These are phyloP conservation scores for Aegilops speltoides DNA, from an alignment of 176 grass and related monocot species.

Conservation along the genomic window DNA sequence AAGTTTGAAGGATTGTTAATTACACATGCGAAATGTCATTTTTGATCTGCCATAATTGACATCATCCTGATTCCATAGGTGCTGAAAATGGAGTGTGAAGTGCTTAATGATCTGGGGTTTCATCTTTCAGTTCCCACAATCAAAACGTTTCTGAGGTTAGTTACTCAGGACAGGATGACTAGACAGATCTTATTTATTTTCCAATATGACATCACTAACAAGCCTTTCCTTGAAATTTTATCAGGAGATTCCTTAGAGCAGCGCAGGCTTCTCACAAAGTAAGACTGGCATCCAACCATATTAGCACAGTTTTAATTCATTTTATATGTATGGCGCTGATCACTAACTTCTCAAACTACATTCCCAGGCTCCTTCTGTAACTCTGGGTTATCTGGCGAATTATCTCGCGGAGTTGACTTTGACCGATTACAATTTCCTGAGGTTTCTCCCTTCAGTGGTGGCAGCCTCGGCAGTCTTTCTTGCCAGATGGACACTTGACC, in stretches of 20 bases:
- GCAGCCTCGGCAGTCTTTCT: slow-evolving; percentile 87
- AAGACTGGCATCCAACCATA: slow-evolving; percentile 34
- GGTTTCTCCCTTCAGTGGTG: slow-evolving; percentile 79
- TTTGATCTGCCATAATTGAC: slow-evolving; percentile 9
- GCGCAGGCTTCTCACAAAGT: slow-evolving; percentile 67
- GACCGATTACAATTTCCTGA: slow-evolving; percentile 62
- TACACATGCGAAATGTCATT: slow-evolving; percentile 22
- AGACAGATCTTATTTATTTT: slow-evolving; percentile 28
- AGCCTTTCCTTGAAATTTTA: slow-evolving; percentile 10
- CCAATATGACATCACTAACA: slow-evolving; percentile 11
- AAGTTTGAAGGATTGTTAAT: slow-evolving; percentile 1
- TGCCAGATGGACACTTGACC: slow-evolving; percentile 85
- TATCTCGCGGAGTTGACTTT: slow-evolving; percentile 87
- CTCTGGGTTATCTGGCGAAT: slow-evolving; percentile 63
- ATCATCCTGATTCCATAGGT: slow-evolving; percentile 56
- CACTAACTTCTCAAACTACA: slow-evolving; percentile 18
- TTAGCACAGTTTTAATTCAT: slow-evolving; percentile 16
- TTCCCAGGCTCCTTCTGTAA: slow-evolving; percentile 43
- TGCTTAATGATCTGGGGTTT: slow-evolving; percentile 62
- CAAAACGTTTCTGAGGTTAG: slow-evolving; percentile 85
- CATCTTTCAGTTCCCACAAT: slow-evolving; percentile 78
- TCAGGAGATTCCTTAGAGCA: slow-evolving; percentile 91
- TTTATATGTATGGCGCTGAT: slow-evolving; percentile 17
- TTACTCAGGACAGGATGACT: slow-evolving; percentile 2
- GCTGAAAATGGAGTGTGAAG: slow-evolving; percentile 72